Percentiles rank a stretch among this genome's conserved stretches.
phyloP scores from a whole-genome alignment of 225 moss, liverwort and hornwort species.

The Polytrichum formosum region DNA sequence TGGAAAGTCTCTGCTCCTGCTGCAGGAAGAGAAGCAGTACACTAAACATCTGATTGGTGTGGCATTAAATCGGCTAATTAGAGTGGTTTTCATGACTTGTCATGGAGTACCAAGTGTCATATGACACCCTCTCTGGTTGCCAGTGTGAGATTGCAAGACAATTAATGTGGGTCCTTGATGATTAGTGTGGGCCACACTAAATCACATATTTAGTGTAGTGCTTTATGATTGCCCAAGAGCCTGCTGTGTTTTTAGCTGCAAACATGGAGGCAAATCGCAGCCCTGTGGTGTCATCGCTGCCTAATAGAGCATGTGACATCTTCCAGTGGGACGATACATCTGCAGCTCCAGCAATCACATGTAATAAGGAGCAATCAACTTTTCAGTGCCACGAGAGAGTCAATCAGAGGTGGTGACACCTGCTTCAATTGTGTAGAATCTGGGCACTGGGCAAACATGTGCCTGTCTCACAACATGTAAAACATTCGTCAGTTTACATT shows the following conservation, averaged over 20 bases:
- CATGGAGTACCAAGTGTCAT: too few species aligned
- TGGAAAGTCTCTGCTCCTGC: slow-evolving; percentile 24
- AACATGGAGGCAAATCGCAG: slow-evolving; percentile 82
- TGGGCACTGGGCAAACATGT: slow-evolving; percentile 92
- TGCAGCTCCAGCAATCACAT: slow-evolving; percentile 33
- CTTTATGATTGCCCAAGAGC: slow-evolving; percentile 55
- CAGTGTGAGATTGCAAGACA: too few species aligned
- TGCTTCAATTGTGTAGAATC: slow-evolving; percentile 84
- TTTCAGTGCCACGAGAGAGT: slow-evolving; percentile 42
- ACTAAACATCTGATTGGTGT: too few species aligned
- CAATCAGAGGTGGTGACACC: slow-evolving; percentile 30
- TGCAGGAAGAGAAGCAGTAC: slow-evolving; percentile 32
- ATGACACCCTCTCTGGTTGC: too few species aligned
- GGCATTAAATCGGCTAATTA: too few species aligned
- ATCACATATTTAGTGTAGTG: too few species aligned
- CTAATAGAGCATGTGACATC: slow-evolving; percentile 65
- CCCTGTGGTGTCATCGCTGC: slow-evolving; percentile 79
- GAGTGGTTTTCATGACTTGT: too few species aligned
- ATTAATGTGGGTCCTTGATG: too few species aligned
- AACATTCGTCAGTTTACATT: background rate
- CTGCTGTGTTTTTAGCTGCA: slow-evolving; percentile 62
- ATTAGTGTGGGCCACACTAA: too few species aligned
- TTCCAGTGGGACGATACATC: slow-evolving; percentile 73
- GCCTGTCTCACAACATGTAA: slow-evolving; percentile 53
- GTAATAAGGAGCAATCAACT: slow-evolving; percentile 31